phyloP scores from a whole-genome alignment of 1,284 basidiomycete genomes.

The Tetrapyrgos nigripes region DNA sequence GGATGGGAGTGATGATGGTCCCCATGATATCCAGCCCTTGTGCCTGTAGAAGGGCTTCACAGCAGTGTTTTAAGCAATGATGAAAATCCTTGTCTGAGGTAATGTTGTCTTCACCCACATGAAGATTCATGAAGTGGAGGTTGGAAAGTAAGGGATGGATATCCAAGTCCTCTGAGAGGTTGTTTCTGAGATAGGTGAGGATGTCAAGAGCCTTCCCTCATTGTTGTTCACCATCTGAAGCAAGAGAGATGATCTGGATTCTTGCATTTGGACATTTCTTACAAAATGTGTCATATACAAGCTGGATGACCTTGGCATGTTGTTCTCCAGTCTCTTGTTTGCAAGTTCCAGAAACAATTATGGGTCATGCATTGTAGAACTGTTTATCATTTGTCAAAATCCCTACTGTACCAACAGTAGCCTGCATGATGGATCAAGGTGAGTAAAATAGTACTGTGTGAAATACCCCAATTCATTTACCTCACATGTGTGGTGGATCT shows the following conservation, averaged over 20 bases:
- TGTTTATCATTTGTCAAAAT: slow-evolving; percentile 26
- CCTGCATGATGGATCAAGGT: no score
- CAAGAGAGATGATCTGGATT: no score
- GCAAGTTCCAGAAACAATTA: slow-evolving; percentile 37
- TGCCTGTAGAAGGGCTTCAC: slow-evolving; percentile 33
- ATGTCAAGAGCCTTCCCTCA: no score
- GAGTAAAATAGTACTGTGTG: neutral
- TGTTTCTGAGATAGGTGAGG: no score
- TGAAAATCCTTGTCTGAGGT: slow-evolving; percentile 41
- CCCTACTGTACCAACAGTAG: no score
- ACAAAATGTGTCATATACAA: no score
- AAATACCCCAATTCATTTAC: slow-evolving; percentile 15
- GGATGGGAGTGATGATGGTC: slow-evolving; percentile 31
- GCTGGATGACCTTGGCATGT: no score
- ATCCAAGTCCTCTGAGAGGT: neutral
- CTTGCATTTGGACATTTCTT: no score
- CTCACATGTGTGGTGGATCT: slow-evolving; percentile 35
- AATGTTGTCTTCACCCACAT: slow-evolving; percentile 41
- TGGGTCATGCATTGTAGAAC: slow-evolving; percentile 29
- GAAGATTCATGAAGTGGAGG: slow-evolving; percentile 34
- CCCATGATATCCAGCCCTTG: slow-evolving; percentile 30
- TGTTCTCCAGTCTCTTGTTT: slow-evolving; percentile 36
- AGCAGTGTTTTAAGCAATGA: slow-evolving; percentile 39
- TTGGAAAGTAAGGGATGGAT: slow-evolving; percentile 25
- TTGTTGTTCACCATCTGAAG: no score